phyloP scores from a whole-genome alignment of 2,329 filamentous ascomycete species.

The Sphaceloma murrayae region DNA sequence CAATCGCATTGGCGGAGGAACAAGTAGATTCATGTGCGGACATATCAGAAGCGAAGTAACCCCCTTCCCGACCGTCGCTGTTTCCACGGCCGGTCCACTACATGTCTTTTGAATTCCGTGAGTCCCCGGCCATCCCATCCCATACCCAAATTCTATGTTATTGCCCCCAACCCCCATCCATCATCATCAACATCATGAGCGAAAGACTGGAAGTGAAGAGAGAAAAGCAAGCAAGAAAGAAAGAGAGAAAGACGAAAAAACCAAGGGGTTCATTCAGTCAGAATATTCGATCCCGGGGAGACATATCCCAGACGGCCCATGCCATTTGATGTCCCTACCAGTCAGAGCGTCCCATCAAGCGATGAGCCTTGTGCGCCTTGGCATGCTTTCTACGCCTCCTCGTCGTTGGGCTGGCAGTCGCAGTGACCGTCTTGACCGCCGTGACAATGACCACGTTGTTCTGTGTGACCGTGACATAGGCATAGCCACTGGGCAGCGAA shows the following conservation, averaged over 20 bases:
- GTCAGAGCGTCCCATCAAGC: constrained; percentile 1
- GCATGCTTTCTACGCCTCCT: constrained; percentile 8
- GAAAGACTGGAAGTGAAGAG: constrained; percentile 1
- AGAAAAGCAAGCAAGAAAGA: background rate
- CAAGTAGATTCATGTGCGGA: constrained; percentile 2
- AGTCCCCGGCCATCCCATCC: background rate
- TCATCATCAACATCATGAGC: constrained; percentile 15
- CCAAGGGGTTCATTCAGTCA: background rate
- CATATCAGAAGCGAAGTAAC: constrained; percentile 11
- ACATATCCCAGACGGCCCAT: background rate
- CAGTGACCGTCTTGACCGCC: constrained; percentile 11
- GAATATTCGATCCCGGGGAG: background rate
- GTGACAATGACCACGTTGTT: constrained; percentile 13
- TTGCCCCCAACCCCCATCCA: constrained; percentile 1
- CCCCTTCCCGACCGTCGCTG: background rate
- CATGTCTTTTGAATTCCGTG: background rate
- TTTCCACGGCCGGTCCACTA: too few relatives aligned
- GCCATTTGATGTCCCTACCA: too few relatives aligned
- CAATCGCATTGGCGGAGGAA: too few relatives aligned
- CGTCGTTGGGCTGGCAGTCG: constrained; percentile 1
- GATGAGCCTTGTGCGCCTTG: constrained; percentile 1
- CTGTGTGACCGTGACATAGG: constrained; percentile 2
- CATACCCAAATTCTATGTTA: too few relatives aligned
- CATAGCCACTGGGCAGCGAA: background rate
- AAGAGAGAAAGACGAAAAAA: background rate